Conservation (phyloP, 1,284 basidiomycete genomes). For the Coniophora puteana region DNA sequence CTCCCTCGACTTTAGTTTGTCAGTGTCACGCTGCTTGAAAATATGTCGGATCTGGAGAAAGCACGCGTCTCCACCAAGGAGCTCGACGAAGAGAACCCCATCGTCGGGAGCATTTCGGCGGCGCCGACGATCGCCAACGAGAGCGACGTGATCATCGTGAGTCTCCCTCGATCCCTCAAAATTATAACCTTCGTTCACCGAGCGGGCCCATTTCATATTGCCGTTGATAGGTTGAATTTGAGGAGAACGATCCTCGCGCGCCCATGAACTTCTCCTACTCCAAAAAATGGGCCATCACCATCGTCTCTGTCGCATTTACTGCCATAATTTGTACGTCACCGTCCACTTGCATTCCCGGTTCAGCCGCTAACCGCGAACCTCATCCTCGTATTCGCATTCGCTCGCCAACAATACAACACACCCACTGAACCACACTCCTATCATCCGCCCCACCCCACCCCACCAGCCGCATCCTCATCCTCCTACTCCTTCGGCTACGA, state of each 20-base stretch:
- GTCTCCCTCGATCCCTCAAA: neutral
- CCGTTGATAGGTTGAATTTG: conserved; percentile 57
- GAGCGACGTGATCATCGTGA: conserved; percentile 1
- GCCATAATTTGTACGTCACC: conserved; percentile 11
- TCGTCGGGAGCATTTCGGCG: neutral
- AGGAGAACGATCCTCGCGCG: conserved; percentile 38
- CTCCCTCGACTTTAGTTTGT: neutral
- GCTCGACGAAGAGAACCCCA: neutral
- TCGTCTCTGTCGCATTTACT: conserved; percentile 8
- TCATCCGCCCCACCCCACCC: too few relatives aligned
- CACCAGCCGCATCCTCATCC: conserved; percentile 28
- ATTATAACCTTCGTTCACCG: neutral
- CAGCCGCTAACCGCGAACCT: too few relatives aligned
- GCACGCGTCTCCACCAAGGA: conserved; percentile 1
- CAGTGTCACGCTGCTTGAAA: too few relatives aligned
- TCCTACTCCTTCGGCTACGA: conserved; percentile 36
- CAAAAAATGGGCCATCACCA: conserved; percentile 35
- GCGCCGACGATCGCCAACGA: conserved; percentile 1
- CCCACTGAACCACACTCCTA: too few relatives aligned
- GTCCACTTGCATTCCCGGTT: too few relatives aligned
- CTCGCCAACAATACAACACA: too few relatives aligned
- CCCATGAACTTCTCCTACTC: conserved; percentile 42
- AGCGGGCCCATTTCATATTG: too few relatives aligned
- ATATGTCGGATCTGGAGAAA: too few relatives aligned
- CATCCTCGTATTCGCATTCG: too few relatives aligned